Percentiles rank a stretch among this genome's conserved stretches.
Conservation (phyloP, 441 rosid species). For the Gossypium aridum region DNA sequence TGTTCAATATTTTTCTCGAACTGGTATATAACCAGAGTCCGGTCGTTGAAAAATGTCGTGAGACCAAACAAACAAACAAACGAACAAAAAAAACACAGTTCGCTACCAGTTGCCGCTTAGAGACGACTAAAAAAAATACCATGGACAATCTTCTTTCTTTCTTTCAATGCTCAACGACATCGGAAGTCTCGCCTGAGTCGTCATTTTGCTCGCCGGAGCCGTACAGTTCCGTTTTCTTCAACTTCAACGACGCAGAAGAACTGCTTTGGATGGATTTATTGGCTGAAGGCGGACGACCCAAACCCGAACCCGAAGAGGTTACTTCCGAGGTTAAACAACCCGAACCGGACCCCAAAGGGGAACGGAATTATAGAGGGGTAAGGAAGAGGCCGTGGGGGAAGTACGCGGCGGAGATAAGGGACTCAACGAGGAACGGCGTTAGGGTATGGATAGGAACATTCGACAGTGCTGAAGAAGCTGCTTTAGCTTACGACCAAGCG, state of each 20-base stretch:
- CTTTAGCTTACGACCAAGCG: conserved; percentile 87
- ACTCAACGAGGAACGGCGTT: conserved; percentile 72
- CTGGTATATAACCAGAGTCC: conserved; percentile 14
- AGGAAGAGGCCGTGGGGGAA: conserved; percentile 93
- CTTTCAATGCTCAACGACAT: conserved; percentile 11
- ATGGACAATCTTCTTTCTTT: conserved; percentile 39
- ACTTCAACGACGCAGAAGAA: conserved; percentile 32
- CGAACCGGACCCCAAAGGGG: conserved; percentile 16
- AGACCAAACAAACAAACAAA: neutral
- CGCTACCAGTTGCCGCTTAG: neutral
- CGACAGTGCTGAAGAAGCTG: conserved; percentile 74
- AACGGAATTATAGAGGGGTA: conserved; percentile 65
- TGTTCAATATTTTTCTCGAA: neutral
- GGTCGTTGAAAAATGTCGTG: neutral
- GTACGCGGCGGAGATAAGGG: conserved; percentile 83
- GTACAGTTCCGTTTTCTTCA: neutral
- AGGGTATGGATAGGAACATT: conserved; percentile 91
- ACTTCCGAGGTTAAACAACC: conserved; percentile 21
- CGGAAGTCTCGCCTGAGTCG: conserved; percentile 24
- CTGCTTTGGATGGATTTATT: conserved; percentile 26
- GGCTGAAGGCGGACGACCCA: conserved; percentile 4
- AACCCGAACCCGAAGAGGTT: conserved; percentile 32
- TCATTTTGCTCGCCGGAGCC: conserved; percentile 22
- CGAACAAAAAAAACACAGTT: neutral
- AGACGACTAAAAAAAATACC: neutral